phyloP scores from a whole-genome alignment of 2,329 filamentous ascomycete species.

The Alternaria angustiovoidea region DNA sequence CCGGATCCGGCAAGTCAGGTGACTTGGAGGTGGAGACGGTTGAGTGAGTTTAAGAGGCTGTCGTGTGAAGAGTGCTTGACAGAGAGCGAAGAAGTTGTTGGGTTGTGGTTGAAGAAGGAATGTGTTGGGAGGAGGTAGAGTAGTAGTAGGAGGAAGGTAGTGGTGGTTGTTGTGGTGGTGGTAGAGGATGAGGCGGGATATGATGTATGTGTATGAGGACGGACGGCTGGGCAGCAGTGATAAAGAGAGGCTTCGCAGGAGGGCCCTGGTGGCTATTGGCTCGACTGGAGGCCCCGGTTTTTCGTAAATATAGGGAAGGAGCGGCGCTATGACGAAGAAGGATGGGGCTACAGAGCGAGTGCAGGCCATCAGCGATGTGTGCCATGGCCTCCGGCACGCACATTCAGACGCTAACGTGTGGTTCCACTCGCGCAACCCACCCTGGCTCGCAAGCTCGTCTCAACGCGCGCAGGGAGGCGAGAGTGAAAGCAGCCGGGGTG shows the following conservation, averaged over 20 bases:
- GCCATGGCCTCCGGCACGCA: conserved; percentile 36
- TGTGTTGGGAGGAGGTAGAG: conserved; percentile 29
- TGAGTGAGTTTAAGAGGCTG: conserved; percentile 7
- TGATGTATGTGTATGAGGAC: conserved; percentile 49
- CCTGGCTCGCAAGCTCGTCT: conserved; percentile 22
- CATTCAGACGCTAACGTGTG: conserved; percentile 29
- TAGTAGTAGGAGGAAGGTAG: conserved; percentile 11
- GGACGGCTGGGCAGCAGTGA: conserved; percentile 49
- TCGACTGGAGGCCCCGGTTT: conserved; percentile 35
- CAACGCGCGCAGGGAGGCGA: conserved; percentile 35
- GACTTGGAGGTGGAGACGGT: conserved; percentile 23
- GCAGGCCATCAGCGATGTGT: conserved; percentile 41
- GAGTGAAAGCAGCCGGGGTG: conserved; percentile 30
- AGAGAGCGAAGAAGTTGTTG: conserved; percentile 23
- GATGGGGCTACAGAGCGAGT: conserved; percentile 43
- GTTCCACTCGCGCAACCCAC: conserved; percentile 34
- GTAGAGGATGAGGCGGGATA: conserved; percentile 45
- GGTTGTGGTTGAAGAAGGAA: conserved; percentile 30
- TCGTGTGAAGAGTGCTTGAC: conserved; percentile 16
- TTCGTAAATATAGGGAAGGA: conserved; percentile 52
- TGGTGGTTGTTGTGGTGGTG: conserved; percentile 22
- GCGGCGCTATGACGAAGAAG: conserved; percentile 50
- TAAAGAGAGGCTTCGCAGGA: conserved; percentile 35
- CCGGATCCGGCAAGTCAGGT: conserved; percentile 32
- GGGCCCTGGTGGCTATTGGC: conserved; percentile 39